Conservation (phyloP, 169 alveolate genomes). For the Plasmodium berghei region DNA sequence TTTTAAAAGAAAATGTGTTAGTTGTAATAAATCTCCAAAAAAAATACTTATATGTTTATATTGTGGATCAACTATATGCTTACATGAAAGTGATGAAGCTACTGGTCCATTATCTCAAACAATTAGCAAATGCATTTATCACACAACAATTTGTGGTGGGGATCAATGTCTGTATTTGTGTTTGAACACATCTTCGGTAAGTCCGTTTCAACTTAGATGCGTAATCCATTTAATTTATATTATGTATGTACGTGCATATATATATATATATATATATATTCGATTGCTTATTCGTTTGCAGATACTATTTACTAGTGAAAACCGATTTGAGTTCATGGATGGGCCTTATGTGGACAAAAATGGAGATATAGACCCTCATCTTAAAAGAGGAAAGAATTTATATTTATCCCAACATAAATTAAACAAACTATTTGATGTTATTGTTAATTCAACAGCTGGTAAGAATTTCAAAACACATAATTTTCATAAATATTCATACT, state of each 20-base stretch:
- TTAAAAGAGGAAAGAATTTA: conserved; percentile 65
- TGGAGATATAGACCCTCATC: conserved; percentile 54
- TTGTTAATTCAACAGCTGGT: conserved; percentile 66
- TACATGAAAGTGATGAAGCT: conserved; percentile 31
- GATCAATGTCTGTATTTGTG: conserved; percentile 59
- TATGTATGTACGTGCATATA: neutral
- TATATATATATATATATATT: neutral
- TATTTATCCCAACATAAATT: conserved; percentile 37
- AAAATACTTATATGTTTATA: conserved; percentile 41
- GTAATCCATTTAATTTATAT: neutral
- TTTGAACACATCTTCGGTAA: conserved; percentile 67
- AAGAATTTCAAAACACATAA: neutral
- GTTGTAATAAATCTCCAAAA: conserved; percentile 40
- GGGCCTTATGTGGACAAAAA: conserved; percentile 73
- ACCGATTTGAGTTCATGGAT: conserved; percentile 33
- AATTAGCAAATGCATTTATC: conserved; percentile 60
- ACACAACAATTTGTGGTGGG: conserved; percentile 67
- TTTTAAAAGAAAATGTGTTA: conserved; percentile 59
- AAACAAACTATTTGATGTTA: conserved; percentile 37
- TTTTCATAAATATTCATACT: neutral
- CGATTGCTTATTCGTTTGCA: neutral
- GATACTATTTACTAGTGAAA: conserved; percentile 58
- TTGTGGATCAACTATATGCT: conserved; percentile 62
- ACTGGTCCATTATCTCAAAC: conserved; percentile 37
- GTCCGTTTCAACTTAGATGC: neutral